These are phyloP conservation scores for Entomortierella beljakovae DNA, from an alignment of 192 early-diverging fungal species.

Conservation along the genomic window DNA sequence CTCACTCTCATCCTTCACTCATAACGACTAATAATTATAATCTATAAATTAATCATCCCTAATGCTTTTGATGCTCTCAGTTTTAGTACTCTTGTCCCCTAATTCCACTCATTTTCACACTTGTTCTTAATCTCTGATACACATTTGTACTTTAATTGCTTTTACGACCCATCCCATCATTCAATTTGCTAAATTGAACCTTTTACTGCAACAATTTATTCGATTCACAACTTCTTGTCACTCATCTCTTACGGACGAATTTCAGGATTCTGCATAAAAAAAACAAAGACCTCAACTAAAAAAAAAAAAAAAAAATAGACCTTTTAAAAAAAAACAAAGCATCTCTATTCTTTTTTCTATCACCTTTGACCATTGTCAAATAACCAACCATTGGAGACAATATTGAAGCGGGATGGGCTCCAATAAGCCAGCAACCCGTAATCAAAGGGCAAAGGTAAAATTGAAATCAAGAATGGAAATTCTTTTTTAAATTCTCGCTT, in stretches of 20 bases:
- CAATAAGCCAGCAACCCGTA: constrained; percentile 42
- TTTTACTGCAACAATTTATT: background rate
- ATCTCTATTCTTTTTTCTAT: background rate
- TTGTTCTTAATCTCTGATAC: background rate
- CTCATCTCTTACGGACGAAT: background rate
- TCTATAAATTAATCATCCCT: no score
- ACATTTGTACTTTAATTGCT: background rate
- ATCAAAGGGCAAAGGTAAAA: constrained; percentile 49
- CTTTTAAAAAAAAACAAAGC: no score
- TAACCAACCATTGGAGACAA: background rate
- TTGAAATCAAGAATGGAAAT: no score
- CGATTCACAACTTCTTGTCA: background rate
- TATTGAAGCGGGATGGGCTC: constrained; percentile 33
- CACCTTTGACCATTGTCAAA: background rate
- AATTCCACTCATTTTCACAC: background rate
- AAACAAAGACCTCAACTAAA: no score
- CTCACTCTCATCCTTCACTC: no score
- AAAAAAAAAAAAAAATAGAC: no score
- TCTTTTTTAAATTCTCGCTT: background rate
- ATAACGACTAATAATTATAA: no score
- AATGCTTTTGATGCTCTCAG: no score
- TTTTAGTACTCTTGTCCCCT: background rate
- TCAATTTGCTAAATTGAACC: background rate
- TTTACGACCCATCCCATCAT: constrained; percentile 11
- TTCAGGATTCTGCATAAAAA: background rate